phyloP scores from a whole-genome alignment of 805 yeast species.

The Barnettozyma californica region DNA sequence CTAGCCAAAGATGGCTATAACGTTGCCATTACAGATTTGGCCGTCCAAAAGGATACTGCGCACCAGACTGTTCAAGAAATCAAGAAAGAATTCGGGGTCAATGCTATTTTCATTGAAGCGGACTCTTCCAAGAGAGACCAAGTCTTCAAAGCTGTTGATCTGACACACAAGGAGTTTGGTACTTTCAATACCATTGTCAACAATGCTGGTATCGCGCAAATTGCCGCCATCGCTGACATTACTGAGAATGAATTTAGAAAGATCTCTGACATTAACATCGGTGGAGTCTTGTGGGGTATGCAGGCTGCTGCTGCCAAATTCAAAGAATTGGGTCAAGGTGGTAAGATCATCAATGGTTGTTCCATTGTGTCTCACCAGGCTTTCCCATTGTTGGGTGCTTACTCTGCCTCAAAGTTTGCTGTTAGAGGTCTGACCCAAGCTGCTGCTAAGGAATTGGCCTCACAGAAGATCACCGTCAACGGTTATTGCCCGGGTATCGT shows the following conservation, averaged over 20 bases:
- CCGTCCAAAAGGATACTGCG: constrained; percentile 22
- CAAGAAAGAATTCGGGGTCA: constrained; percentile 14
- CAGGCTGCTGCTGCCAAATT: constrained; percentile 30
- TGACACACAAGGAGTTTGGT: constrained; percentile 27
- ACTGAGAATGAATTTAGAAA: constrained; percentile 25
- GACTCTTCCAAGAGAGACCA: constrained; percentile 25
- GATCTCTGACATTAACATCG: constrained; percentile 26
- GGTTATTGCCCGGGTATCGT: constrained; percentile 37
- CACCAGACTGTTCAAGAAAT: constrained; percentile 21
- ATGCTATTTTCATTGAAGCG: constrained; percentile 23
- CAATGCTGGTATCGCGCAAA: constrained; percentile 32
- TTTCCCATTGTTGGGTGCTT: constrained; percentile 28
- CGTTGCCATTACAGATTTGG: constrained; percentile 26
- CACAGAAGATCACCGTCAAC: constrained; percentile 33
- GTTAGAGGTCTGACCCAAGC: constrained; percentile 33
- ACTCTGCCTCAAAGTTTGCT: constrained; percentile 34
- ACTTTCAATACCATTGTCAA: constrained; percentile 32
- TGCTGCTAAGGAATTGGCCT: constrained; percentile 34
- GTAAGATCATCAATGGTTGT: constrained; percentile 35
- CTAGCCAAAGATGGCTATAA: constrained; percentile 71
- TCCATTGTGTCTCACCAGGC: constrained; percentile 33
- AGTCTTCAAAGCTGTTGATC: constrained; percentile 25
- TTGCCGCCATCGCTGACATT: constrained; percentile 24
- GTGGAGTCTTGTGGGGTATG: constrained; percentile 30
- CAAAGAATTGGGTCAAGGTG: constrained; percentile 25